phyloP scores from a whole-genome alignment of 768 basidiomycete genomes.

The Coprinellus micaceus region DNA sequence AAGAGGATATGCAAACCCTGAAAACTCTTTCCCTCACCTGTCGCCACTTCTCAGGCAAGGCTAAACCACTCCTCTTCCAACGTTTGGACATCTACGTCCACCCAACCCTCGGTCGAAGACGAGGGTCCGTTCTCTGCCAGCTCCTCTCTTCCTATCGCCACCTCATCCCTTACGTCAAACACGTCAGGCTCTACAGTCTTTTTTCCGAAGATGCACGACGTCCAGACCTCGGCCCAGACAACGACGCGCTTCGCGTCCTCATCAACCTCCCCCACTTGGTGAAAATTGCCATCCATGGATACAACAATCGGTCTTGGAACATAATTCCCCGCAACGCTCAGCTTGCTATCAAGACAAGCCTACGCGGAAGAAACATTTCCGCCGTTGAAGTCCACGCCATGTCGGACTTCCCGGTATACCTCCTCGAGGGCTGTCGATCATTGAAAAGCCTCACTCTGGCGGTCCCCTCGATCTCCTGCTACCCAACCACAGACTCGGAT shows the following conservation, averaged over 20 bases:
- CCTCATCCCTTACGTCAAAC: constrained; percentile 4
- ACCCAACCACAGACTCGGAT: not conserved
- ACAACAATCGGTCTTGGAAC: not conserved
- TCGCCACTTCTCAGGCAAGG: not conserved
- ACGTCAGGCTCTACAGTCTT: constrained; percentile 2
- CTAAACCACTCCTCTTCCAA: not conserved
- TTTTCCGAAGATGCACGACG: constrained; percentile 1
- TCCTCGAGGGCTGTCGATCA: constrained; percentile 6
- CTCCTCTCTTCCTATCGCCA: not conserved
- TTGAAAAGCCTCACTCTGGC: constrained; percentile 3
- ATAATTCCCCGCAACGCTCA: not conserved
- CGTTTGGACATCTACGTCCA: constrained; percentile 2
- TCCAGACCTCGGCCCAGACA: not conserved
- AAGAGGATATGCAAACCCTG: not conserved
- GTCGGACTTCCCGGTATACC: constrained; percentile 7
- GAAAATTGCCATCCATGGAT: not conserved
- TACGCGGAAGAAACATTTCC: not conserved
- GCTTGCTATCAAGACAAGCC: constrained; percentile 1
- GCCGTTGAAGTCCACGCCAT: not conserved
- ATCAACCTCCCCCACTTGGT: not conserved
- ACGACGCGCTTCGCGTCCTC: constrained; percentile 2
- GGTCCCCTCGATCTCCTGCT: not conserved
- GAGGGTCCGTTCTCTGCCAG: not conserved
- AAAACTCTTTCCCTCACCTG: constrained; percentile 6
- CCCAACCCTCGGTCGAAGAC: not conserved